Base-by-base conservation (phyloP, 2,329 filamentous ascomycete species). In the Tetracladium maxilliforme region DNA sequence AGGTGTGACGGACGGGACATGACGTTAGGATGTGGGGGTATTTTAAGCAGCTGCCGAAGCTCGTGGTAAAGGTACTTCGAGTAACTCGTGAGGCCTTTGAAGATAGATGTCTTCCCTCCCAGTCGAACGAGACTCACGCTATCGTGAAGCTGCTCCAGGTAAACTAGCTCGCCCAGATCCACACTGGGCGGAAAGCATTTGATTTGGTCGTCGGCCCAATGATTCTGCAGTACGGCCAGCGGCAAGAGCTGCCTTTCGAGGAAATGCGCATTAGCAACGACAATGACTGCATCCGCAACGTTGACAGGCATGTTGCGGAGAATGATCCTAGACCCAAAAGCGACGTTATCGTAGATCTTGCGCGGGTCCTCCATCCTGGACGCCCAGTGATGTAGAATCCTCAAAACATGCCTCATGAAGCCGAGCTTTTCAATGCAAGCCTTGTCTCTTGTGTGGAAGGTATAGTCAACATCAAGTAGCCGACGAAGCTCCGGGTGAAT, bases 41-140 rank as follows among this genome's bases (percentile, higher is more conserved):
- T 52, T 15, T 43, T 52, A 26, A 71, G 56, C 3, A 74, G 54
- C 14, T 59, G 56, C 27, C 59, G 59, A 11, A 74, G 51, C 42
- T 74, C 69, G 35, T 71, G 64, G 38, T 72, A 73, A 19, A 74
- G 49, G 37, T 64, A 72, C 37, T 70, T 70, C 31, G 63, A 54
- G 33, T 57, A 60, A 43, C 61, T 65, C 3, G 61, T 63, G 21
- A 71, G 41, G 4, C 64, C 62, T 40, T 74, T 74, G 44, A 74
- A 57, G 28, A 70, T 60, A 50, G 57, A 62, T 3, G 51, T 41
- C 23, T 47, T 37, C 6, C 43, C 48, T 12, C 45, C 12, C 15
- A 34, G 49, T 16, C 48, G 45, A 22, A 71, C 64, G 10, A 70
- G 47, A 28, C 61, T 68, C 22, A 72, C 61, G 31, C 65, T 70